Evolutionary conservation across 2,329 filamentous ascomycete species (phyloP), one percentile per base, ranked within the genome.

Genomic region (Fusarium camptoceras): DNA sequence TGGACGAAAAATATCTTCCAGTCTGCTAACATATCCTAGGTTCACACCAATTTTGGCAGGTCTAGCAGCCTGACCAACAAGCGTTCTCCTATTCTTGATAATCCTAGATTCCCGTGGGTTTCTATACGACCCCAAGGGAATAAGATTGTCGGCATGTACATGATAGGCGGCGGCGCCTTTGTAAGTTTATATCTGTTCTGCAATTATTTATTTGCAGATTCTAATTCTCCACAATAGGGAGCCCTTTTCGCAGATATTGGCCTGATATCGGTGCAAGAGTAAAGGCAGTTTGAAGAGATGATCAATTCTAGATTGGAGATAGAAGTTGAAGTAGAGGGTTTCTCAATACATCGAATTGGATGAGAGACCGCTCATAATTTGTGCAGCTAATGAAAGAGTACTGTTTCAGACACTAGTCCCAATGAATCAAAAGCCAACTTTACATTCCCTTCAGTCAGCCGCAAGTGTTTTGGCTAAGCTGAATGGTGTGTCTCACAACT

Each of bases 131-230:
- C 69, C 5, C 25, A 39, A 14, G 67, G 69, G 4, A 60, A 55
- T 22, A 66, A 34, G 9, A 22, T 69, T 14, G 27, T 71, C 20
- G 70, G 69, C 2, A 24, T 72, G 10, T 72, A 62, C 48, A 42
- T 41, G 9, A 7, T 41, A 7, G 46, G 55, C 20, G 2, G 6
- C 3, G 25, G 6, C 8, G 20, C 14, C 10, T 20, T 12, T 18
- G 46, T 53, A 41, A 50, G 44, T 41, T 16, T 5, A 24, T 6
- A 24, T 24, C 15, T 15, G 4, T 42, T 22, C 27, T 42, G 39
- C 18, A 5, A 24, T 14, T 22, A 8, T 6, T 12, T 15, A 8
- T 7, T 42, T 42, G 39, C 1, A 6, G 4, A 15, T 42, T 6
- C 39, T 42, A 24, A 42, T 20, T 20, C 15, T 22, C 8, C 14